These are phyloP conservation scores for Sugiyamaella xylanicola DNA, from an alignment of 1,139 yeast genomes.

Conservation along the genomic window DNA sequence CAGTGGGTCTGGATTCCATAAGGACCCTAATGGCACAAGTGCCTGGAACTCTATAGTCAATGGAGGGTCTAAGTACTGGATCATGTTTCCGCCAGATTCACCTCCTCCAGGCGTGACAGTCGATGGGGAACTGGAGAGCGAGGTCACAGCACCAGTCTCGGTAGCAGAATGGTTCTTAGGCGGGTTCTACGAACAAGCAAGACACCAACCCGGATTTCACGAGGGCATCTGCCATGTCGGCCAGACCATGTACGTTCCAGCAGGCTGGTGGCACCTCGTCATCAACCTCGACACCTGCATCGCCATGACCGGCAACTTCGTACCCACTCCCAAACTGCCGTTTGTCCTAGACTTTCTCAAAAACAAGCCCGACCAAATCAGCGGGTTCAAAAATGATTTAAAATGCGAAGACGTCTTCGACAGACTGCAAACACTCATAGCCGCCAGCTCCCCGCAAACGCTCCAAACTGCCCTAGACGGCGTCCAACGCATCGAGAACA, in stretches of 20 bases:
- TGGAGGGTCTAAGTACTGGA: constrained; percentile 68
- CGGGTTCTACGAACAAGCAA: constrained; percentile 60
- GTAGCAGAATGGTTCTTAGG: constrained; percentile 87
- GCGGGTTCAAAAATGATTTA: constrained; percentile 60
- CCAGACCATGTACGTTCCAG: constrained; percentile 84
- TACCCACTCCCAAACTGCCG: constrained; percentile 56
- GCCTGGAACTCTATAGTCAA: constrained; percentile 85
- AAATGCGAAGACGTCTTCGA: constrained; percentile 20
- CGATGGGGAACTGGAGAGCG: constrained; percentile 68
- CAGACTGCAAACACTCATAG: constrained; percentile 18
- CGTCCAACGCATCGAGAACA: constrained; percentile 17
- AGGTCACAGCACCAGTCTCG: constrained; percentile 89
- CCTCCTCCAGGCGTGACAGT: constrained; percentile 88
- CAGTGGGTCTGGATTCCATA: constrained; percentile 88
- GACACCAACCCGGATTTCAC: constrained; percentile 46
- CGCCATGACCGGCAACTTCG: constrained; percentile 79
- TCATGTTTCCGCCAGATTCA: constrained; percentile 77
- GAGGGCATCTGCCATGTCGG: constrained; percentile 80
- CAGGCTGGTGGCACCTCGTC: constrained; percentile 97
- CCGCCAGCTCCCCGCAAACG: constrained; percentile 15
- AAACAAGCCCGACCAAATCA: constrained; percentile 66
- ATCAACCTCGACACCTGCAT: constrained; percentile 80
- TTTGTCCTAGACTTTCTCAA: constrained; percentile 68
- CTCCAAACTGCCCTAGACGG: constrained; percentile 23
- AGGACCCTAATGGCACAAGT: constrained; percentile 86